phyloP scores from a whole-genome alignment of 257 asterid genomes.

The Leonotis leonurus region DNA sequence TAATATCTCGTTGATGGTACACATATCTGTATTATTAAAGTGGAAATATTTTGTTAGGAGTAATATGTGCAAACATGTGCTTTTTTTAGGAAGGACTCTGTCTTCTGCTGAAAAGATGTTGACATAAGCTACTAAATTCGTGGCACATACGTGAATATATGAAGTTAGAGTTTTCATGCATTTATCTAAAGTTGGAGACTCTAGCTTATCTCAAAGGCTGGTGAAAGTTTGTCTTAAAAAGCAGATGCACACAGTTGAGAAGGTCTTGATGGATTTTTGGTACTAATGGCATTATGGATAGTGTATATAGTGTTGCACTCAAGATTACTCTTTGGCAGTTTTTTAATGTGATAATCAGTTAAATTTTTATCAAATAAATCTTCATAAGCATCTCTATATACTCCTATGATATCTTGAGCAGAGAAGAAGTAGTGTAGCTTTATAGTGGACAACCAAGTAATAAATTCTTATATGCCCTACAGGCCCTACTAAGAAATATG shows the following conservation, averaged over 20 bases:
- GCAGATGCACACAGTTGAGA: neutral
- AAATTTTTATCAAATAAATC: neutral
- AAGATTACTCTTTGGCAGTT: neutral
- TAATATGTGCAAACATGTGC: neutral
- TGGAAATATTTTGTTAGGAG: neutral
- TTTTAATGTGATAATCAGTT: neutral
- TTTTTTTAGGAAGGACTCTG: neutral
- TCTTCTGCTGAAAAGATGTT: slow-evolving; percentile 4
- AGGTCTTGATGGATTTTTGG: neutral
- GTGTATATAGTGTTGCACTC: neutral
- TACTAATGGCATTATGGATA: neutral
- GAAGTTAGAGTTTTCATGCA: neutral
- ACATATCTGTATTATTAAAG: neutral
- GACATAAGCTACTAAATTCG: neutral
- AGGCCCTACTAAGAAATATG: neutral
- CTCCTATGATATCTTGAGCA: neutral
- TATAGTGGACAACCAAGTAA: neutral
- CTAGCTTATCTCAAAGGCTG: neutral
- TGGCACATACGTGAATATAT: neutral
- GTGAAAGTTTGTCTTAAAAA: neutral
- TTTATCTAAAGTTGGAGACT: neutral
- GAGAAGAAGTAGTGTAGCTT: neutral
- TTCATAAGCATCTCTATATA: neutral
- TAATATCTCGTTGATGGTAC: neutral
- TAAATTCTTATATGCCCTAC: neutral